These are phyloP conservation scores for Acacia confusa DNA, from an alignment of 306 rosid species.

Conservation along the genomic window DNA sequence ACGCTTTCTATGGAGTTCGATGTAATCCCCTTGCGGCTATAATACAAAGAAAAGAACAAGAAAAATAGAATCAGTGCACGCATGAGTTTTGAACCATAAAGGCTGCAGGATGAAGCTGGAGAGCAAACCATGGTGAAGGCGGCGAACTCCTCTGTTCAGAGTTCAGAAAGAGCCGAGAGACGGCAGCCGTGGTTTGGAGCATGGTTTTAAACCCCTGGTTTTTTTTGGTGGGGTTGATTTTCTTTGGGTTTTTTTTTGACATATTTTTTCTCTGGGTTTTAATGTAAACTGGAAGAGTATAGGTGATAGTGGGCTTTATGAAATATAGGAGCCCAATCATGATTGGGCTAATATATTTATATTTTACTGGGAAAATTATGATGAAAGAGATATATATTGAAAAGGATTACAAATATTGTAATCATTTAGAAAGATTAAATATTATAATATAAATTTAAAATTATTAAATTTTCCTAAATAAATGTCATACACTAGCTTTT, in stretches of 20 bases:
- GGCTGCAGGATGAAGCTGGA: not conserved
- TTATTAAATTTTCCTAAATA: too few species aligned
- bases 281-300: too few species aligned
- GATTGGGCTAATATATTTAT: not conserved
- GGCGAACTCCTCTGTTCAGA: not conserved
- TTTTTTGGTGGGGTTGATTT: not conserved
- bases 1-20: constrained; percentile 84
- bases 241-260: not conserved
- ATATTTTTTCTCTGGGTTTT: not conserved
- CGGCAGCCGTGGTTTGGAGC: not conserved
- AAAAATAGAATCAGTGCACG: not conserved
- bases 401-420: too few species aligned
- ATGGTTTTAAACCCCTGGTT: not conserved
- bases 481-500: too few species aligned
- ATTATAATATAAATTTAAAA: too few species aligned
- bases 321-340: not conserved
- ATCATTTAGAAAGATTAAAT: too few species aligned
- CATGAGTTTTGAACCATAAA: not conserved
- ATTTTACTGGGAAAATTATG: too few species aligned
- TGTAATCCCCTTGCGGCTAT: constrained; percentile 98
- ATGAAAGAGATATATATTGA: too few species aligned
- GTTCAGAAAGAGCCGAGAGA: not conserved
- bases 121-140: constrained; percentile 21
- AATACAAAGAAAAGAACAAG: not conserved
- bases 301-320: not conserved